Conservation (phyloP, 495 filamentous ascomycete genomes). For the Neurospora cerealis region DNA sequence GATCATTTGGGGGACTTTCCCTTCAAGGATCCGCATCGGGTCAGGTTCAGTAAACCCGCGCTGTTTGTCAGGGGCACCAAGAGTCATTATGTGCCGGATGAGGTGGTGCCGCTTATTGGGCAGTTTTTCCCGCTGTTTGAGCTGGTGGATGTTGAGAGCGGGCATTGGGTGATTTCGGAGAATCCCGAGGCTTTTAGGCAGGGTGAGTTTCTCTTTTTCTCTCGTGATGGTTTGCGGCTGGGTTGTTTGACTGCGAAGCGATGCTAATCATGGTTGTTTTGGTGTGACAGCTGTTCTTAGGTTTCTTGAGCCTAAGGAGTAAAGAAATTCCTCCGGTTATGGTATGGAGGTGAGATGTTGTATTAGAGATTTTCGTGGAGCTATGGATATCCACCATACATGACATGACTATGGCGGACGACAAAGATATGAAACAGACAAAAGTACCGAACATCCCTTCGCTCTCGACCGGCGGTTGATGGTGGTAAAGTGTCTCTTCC, state of each 20-base stretch:
- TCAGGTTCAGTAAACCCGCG: slow-evolving; percentile 62
- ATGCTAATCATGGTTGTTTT: neutral
- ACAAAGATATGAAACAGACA: neutral
- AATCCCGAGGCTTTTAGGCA: slow-evolving; percentile 77
- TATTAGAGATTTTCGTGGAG: neutral
- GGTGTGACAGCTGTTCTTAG: slow-evolving; percentile 43
- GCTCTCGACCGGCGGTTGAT: neutral
- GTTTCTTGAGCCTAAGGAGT: slow-evolving; percentile 53
- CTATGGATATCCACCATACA: neutral
- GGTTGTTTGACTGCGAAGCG: neutral
- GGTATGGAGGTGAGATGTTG: neutral
- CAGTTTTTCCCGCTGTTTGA: slow-evolving; percentile 79
- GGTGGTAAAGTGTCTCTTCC: neutral
- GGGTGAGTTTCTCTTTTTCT: slow-evolving; percentile 41
- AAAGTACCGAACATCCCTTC: neutral
- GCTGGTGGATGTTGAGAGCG: slow-evolving; percentile 73
- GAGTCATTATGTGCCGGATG: slow-evolving; percentile 79
- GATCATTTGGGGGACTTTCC: slow-evolving; percentile 76
- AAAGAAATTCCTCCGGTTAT: neutral
- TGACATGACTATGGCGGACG: neutral
- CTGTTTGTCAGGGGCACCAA: slow-evolving; percentile 76
- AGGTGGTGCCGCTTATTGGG: slow-evolving; percentile 78
- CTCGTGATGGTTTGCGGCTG: no score
- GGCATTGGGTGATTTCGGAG: slow-evolving; percentile 93
- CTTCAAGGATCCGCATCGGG: slow-evolving; percentile 52